Evolutionary conservation across 2,329 filamentous ascomycete species (phyloP), one percentile per base, ranked within the genome.

Genomic region (Aspergillus jensenii): DNA sequence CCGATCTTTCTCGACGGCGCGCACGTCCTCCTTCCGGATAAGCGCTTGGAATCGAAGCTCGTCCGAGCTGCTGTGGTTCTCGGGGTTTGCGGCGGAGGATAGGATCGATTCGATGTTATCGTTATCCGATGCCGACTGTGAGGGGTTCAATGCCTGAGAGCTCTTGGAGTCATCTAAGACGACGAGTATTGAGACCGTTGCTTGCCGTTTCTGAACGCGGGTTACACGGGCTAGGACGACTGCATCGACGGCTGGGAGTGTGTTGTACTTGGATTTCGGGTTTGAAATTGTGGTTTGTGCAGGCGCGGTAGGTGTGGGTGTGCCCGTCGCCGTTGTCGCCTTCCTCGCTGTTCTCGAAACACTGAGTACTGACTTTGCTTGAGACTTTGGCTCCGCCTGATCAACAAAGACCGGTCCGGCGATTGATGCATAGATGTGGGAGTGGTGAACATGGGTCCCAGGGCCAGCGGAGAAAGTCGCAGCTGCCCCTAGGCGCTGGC

Each of bases 1-100:
- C 66, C 91, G 90, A 73, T 98, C 95, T 78, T 97, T 96, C 78
- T 99, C 95, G 17, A 95, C 96, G 3, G 92, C 91, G 56, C 95
- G 84, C 35, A 99, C 91, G 71, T 99, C 95, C 78, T 98, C 93
- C 62, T 88, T 86, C 17, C 92, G 84, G 59, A 96, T 92, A 61
- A 96, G 79, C 4, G 90, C 92, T 76, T 91, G 89, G 84, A 93
- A 96, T 40, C 78, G 76, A 11, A 79, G 65, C 65, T 92, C 89
- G 51, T 91, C 89, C 65, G 90, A 70, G 52, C 66, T 78, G 51
- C 70, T 73, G 53, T 75, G 73, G 57, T 76, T 76, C 56, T 76
- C 73, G 3, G 72, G 72, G 55, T 76, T 76, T 11, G 74, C 70
- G 33, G 75, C 70, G 1, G 73, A 72, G 25, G 73, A 67, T 31